A percentile compares a stretch with the other conserved stretches of the same genome.
Evolutionary conservation across 495 filamentous ascomycete genomes (phyloP).

Genomic region (Ramalina intermedia): DNA sequence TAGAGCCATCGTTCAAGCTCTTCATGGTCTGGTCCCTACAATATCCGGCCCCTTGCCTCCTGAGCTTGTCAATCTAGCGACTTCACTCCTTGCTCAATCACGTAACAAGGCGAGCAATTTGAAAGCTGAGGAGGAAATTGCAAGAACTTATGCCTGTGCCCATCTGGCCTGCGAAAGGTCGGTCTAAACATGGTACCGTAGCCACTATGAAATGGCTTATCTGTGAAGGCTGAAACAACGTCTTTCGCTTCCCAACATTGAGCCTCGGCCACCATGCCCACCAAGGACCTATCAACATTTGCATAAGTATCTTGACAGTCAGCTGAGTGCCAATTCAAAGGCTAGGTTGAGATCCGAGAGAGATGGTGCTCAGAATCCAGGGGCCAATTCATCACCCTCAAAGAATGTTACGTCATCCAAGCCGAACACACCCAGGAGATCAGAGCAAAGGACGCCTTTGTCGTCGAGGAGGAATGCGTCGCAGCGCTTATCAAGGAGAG

Average conservation of each 20-base stretch:
- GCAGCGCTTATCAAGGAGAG: conserved; percentile 3
- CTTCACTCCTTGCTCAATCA: conserved; percentile 76
- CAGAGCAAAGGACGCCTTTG: conserved; percentile 19
- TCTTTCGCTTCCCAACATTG: conserved; percentile 72
- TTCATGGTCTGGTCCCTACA: conserved; percentile 65
- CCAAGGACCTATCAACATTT: conserved; percentile 76
- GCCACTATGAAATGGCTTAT: not conserved
- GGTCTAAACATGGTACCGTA: not conserved
- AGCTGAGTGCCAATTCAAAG: conserved; percentile 35
- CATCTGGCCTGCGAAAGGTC: conserved; percentile 84
- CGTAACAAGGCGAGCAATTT: conserved; percentile 62
- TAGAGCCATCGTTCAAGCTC: conserved; percentile 58
- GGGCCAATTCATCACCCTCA: conserved; percentile 21
- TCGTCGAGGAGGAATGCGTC: conserved; percentile 14
- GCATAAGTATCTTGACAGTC: conserved; percentile 63
- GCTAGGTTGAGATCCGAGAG: conserved; percentile 22
- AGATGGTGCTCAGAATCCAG: conserved; percentile 13
- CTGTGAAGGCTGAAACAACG: conserved; percentile 54
- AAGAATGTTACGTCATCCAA: conserved; percentile 19
- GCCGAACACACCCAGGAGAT: conserved; percentile 24
- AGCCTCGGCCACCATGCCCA: conserved; percentile 67
- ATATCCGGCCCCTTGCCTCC: conserved; percentile 55
- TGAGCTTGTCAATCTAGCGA: conserved; percentile 61
- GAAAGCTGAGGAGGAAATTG: conserved; percentile 80
- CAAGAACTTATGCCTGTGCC: conserved; percentile 74